Percentiles rank a stretch among this genome's conserved stretches.
These are phyloP conservation scores for Penicillium sp. DNA, from an alignment of 2,329 filamentous ascomycete genomes.

Conservation along the genomic window DNA sequence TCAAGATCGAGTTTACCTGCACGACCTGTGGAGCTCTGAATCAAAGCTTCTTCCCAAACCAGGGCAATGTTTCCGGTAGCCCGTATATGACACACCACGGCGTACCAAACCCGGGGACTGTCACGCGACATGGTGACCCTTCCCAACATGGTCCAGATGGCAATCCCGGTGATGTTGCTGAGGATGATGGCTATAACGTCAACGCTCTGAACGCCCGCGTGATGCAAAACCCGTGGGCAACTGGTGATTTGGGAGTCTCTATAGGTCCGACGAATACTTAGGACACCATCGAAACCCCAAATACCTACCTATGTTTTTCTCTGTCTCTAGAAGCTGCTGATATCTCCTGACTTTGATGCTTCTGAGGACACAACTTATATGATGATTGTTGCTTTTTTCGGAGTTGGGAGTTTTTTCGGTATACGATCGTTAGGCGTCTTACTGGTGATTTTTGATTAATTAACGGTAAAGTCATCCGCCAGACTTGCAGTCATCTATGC, in stretches of 20 bases:
- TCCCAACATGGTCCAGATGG: constrained; percentile 19
- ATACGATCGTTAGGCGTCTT: not conserved
- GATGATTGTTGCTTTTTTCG: not conserved
- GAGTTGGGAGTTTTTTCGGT: not conserved
- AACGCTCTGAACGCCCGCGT: constrained; percentile 24
- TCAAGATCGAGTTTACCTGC: constrained; percentile 44
- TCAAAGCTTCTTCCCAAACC: constrained; percentile 40
- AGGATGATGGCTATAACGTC: constrained; percentile 25
- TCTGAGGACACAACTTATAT: not conserved
- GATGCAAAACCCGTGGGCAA: constrained; percentile 31
- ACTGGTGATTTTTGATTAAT: not conserved
- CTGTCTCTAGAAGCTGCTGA: not conserved
- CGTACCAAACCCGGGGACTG: constrained; percentile 18
- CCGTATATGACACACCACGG: constrained; percentile 29
- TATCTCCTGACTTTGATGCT: not conserved
- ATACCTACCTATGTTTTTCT: not conserved
- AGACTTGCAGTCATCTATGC: not conserved
- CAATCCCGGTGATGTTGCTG: constrained; percentile 16
- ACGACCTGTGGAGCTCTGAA: constrained; percentile 40
- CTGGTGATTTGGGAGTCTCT: constrained; percentile 28
- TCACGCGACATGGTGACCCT: constrained; percentile 19
- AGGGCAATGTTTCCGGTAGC: constrained; percentile 35
- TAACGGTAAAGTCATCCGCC: not conserved
- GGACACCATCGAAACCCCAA: not conserved
- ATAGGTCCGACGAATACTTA: constrained; percentile 25